Evolutionary conservation across 1,139 yeast species (phyloP).

Genomic region (Yamadazyma diospyri): DNA sequence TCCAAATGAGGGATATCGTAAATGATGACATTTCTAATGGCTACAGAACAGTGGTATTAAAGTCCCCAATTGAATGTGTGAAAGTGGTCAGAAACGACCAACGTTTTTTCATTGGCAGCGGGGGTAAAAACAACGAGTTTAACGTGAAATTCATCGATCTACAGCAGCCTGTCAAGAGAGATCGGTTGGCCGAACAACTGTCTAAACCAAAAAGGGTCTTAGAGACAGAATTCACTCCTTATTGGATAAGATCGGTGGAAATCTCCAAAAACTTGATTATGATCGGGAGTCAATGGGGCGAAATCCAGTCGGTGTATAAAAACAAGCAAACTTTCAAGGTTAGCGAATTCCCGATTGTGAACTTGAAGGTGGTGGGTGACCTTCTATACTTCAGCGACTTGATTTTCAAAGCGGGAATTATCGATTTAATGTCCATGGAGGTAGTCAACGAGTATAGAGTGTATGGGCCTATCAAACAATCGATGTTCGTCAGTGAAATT

Average conservation of each 20-base stretch:
- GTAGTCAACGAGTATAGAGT: conserved; percentile 18
- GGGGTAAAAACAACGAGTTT: conserved; percentile 48
- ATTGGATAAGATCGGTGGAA: conserved; percentile 12
- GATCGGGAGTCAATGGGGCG: conserved; percentile 37
- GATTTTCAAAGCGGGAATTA: conserved; percentile 30
- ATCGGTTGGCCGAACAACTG: neutral
- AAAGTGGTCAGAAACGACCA: conserved; percentile 16
- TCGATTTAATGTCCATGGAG: conserved; percentile 20
- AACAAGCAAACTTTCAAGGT: conserved; percentile 16
- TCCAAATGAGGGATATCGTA: conserved; percentile 41
- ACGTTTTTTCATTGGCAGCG: conserved; percentile 28
- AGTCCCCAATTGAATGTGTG: conserved; percentile 35
- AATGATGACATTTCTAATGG: conserved; percentile 36
- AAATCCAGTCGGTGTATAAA: conserved; percentile 12
- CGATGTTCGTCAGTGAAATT: neutral
- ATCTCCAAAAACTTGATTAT: conserved; percentile 17
- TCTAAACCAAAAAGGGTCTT: neutral
- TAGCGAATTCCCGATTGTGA: conserved; percentile 28
- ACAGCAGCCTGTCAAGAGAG: neutral
- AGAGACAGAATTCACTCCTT: neutral
- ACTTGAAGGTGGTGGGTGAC: conserved; percentile 19
- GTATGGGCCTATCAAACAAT: conserved; percentile 9
- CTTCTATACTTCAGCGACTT: conserved; percentile 28
- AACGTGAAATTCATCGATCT: conserved; percentile 26
- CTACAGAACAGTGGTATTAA: conserved; percentile 26